Percentiles rank a stretch among this genome's conserved stretches.
These are phyloP conservation scores for Corymbia citriodora DNA, from an alignment of 441 rosid genomes.

Conservation along the genomic window DNA sequence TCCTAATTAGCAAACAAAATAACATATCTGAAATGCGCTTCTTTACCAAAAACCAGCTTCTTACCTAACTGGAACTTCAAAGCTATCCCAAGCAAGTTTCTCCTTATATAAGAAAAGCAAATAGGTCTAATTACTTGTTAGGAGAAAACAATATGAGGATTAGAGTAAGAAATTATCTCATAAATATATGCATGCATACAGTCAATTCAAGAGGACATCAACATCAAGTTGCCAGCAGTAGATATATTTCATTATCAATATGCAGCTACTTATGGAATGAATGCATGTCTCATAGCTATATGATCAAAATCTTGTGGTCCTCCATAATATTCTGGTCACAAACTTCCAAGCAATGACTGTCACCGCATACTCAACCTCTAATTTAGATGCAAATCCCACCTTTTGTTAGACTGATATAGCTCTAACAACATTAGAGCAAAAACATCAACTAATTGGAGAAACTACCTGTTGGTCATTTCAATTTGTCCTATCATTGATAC, in stretches of 20 bases:
- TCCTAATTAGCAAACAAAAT: not conserved
- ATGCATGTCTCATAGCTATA: not conserved
- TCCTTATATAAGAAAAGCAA: rapidly evolving
- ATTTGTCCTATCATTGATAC: not conserved
- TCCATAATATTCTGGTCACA: not conserved
- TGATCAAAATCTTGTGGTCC: not conserved
- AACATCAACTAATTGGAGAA: not conserved
- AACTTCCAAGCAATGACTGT: rapidly evolving
- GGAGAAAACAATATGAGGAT: not conserved
- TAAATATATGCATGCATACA: not conserved
- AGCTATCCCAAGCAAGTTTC: not conserved
- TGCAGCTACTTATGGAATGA: not conserved
- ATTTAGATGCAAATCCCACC: not conserved
- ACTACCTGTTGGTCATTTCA: not conserved
- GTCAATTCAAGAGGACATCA: not conserved
- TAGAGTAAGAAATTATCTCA: not conserved
- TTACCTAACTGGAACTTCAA: not conserved
- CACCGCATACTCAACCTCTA: not conserved
- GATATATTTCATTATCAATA: not conserved
- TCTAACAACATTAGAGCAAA: rapidly evolving
- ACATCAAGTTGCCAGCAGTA: not conserved
- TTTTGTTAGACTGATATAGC: not conserved
- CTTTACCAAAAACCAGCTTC: not conserved
- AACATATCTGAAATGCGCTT: not conserved
- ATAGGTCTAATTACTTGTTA: not conserved